Evolutionary conservation across 768 basidiomycete genomes (phyloP).

Genomic region (Lentinula boryana): DNA sequence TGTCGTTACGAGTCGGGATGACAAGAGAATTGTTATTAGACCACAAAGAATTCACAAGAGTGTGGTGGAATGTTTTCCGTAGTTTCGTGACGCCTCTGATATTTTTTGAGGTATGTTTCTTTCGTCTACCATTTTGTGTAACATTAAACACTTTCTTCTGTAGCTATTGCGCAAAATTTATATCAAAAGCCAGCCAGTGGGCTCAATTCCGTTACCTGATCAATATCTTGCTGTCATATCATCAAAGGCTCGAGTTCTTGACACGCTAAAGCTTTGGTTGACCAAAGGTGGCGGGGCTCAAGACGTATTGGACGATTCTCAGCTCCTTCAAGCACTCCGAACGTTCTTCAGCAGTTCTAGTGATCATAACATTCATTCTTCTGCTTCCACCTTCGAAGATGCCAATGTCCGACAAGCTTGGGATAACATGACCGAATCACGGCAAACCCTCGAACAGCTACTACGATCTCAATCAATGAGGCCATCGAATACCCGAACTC

Average conservation of each 20-base stretch:
- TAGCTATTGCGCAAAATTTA: slow-evolving; percentile 78
- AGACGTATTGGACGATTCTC: slow-evolving; percentile 67
- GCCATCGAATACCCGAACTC: slow-evolving; percentile 32
- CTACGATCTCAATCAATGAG: slow-evolving; percentile 57
- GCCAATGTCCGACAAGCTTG: slow-evolving; percentile 41
- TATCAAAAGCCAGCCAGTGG: slow-evolving; percentile 40
- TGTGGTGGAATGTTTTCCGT: slow-evolving; percentile 83
- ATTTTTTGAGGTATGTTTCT: slow-evolving; percentile 69
- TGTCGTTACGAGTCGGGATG: slow-evolving; percentile 68
- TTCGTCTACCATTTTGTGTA: neutral
- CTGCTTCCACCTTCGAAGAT: slow-evolving; percentile 30
- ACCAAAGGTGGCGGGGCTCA: slow-evolving; percentile 69
- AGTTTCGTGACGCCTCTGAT: slow-evolving; percentile 77
- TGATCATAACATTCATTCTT: slow-evolving; percentile 46
- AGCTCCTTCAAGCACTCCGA: slow-evolving; percentile 52
- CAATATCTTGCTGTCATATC: slow-evolving; percentile 46
- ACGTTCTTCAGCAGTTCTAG: slow-evolving; percentile 52
- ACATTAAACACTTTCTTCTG: neutral
- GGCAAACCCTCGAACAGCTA: slow-evolving; percentile 30
- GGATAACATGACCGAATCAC: slow-evolving; percentile 36
- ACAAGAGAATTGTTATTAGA: slow-evolving; percentile 71
- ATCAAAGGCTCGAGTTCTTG: slow-evolving; percentile 57
- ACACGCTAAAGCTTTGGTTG: slow-evolving; percentile 68
- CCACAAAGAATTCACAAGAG: slow-evolving; percentile 60
- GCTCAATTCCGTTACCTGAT: slow-evolving; percentile 32